Evolutionary conservation across 352 stramenopile genomes (phyloP).

Genomic region (Globisporangium recalcitrans): DNA sequence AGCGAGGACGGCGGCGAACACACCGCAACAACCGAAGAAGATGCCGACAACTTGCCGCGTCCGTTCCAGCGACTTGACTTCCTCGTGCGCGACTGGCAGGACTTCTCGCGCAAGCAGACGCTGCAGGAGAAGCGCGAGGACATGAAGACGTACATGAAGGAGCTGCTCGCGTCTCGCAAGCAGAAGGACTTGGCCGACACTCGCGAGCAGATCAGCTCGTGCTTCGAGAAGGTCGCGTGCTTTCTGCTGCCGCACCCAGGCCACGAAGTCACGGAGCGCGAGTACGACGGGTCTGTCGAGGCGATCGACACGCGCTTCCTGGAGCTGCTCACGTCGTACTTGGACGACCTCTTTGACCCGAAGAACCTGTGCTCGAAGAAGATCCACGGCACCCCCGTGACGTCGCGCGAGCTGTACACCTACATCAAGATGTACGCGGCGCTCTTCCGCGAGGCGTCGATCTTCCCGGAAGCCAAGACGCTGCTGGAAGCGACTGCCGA

Average conservation of each 20-base stretch:
- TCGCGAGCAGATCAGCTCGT: slow-evolving; percentile 95
- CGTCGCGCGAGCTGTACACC: slow-evolving; percentile 90
- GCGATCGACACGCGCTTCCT: slow-evolving; percentile 94
- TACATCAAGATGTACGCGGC: slow-evolving; percentile 97
- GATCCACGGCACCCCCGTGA: slow-evolving; percentile 93
- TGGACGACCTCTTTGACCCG: slow-evolving; percentile 91
- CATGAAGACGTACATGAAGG: slow-evolving; percentile 93
- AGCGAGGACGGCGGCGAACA: slow-evolving; percentile 20
- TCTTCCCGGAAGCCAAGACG: slow-evolving; percentile 97
- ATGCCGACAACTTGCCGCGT: slow-evolving; percentile 30
- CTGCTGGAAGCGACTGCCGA: slow-evolving; percentile 95
- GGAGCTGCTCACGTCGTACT: slow-evolving; percentile 92
- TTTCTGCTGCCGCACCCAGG: slow-evolving; percentile 97
- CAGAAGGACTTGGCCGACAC: slow-evolving; percentile 93
- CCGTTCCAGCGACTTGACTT: slow-evolving; percentile 99
- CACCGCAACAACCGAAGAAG: slow-evolving; percentile 23
- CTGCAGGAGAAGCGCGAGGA: slow-evolving; percentile 86
- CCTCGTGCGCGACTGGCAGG: slow-evolving; percentile 98
- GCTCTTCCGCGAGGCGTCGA: slow-evolving; percentile 93
- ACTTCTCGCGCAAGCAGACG: slow-evolving; percentile 91
- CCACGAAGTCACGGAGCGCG: slow-evolving; percentile 95
- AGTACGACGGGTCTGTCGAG: slow-evolving; percentile 93
- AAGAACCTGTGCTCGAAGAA: slow-evolving; percentile 89
- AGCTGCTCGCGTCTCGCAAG: slow-evolving; percentile 90
- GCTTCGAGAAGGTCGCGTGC: slow-evolving; percentile 94